Evolutionary conservation across 768 basidiomycete genomes (phyloP), one percentile per base, ranked within the genome.

Genomic region (Pisolithus microcarpus): DNA sequence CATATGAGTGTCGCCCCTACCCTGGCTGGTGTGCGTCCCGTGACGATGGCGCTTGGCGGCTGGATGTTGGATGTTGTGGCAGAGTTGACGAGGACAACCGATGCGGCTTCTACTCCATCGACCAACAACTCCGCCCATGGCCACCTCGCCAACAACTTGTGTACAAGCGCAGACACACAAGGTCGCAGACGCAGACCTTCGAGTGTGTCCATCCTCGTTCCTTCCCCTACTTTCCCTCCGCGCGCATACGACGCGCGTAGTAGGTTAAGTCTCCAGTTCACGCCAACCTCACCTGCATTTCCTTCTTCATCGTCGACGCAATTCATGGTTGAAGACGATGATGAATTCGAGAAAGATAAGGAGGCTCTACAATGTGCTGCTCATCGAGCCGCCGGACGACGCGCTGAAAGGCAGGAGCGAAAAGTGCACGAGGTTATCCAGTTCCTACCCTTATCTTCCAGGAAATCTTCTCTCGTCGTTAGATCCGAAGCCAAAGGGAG

Each of bases 51-150:
- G 5, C 69, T 85, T 21, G 82, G 83, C n/a, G 80, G 80, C 56
- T 91, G 89, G 89, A 89, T 90, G 88, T 78, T 88, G 51, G 87
- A 91, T 36, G 87, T 76, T 51, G 75, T 91, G 34, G 75, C 80
- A 0, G 86, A 87, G 43, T 67, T 89, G 18, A 82, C 82, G 0
- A 68, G 65, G 47, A 58, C 66, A 4, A 52, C 46, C 3, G 45
- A 52, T 15, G 40, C 28, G 8, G 15, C 16, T 44, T 45, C 60
- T 64, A 4, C 54, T 60, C 5, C 48, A 52, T 9, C 60, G 69
- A 3, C 58, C 62, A 16, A 23, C 62, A 16, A 23, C 62, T 7
- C 18, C 52, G 51, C 26, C 38, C 42, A 5, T 18, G 26, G 37
- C 4, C 26, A 26, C 4, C 26, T 7, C 26, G 26, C 26, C 7